Base-by-base conservation (phyloP, 2,329 filamentous ascomycete genomes). In the Apiospora malaysiana region DNA sequence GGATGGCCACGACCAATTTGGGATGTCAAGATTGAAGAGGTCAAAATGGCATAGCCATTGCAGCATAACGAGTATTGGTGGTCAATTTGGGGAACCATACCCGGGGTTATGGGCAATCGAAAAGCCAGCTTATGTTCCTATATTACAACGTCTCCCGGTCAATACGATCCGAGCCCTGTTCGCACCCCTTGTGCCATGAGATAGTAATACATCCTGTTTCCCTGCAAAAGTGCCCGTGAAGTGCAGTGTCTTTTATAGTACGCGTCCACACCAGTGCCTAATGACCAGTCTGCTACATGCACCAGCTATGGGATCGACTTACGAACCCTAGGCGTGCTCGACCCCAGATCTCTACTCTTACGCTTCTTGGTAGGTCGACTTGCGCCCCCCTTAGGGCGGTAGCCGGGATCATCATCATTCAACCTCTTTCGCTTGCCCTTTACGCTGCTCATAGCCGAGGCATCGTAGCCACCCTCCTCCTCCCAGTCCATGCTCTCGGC, bases 331-430 rank as follows among this genome's bases (percentile, higher is more conserved):
- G 72, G 66, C 10, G 74, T 71, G 65, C 71, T 71, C 40, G 72
- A 72, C 4, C 59, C 72, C 32, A 74, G 23, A 7, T 78, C 81
- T 67, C 87, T 86, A 75, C 87, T 89, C 84, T 88, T 89, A 4
- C 87, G 83, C 83, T 89, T 90, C 82, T 90, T 90, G 0, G 81
- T 80, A 23, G 87, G 86, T 49, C 87, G 82, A 47, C 83, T 85
- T 2, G 83, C 83, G 2, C 88, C 88, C 2, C 86, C 86, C 74
- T 89, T 89, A 2, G 89, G 88, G 71, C 88, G 84, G 77, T 91
- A 91, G 4, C 88, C 88, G 0, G 81, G 79, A 72, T 91, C 89
- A 9, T 90, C 89, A 45, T 89, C 88, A 16, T 45, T 45, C 32
- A 32, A 32, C 40, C 85, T 78, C 80, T 87, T 87, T 47, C 88